A percentile compares a stretch with the other conserved stretches of the same genome.
Conservation (phyloP, 192 early-diverging fungal genomes). For the Diversispora epigaea region DNA sequence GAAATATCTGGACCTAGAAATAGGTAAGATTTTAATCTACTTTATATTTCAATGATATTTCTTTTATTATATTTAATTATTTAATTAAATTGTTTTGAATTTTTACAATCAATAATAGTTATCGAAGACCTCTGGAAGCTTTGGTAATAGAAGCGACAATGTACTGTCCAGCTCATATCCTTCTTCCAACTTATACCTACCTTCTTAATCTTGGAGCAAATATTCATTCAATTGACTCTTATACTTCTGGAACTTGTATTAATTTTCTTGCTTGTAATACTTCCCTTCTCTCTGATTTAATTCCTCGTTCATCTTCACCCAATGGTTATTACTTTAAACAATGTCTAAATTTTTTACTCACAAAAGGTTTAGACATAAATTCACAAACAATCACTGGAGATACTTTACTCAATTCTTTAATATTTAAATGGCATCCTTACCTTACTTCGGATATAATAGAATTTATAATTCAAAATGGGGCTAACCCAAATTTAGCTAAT, state of each 20-base stretch:
- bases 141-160: conserved; percentile 2
- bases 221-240: not conserved
- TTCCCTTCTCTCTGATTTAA: not conserved
- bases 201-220: not conserved
- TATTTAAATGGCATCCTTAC: conserved; percentile 15
- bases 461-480: not conserved
- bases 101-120: not conserved
- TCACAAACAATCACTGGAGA: not conserved
- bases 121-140: conserved; percentile 10
- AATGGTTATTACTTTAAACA: not conserved
- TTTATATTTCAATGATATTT: not conserved
- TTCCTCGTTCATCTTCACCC: not conserved
- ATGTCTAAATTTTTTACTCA: not conserved
- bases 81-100: not conserved
- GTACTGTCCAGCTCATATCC: not conserved
- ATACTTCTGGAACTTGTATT: conserved; percentile 4
- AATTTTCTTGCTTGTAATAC: not conserved
- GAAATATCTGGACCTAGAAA: conserved; percentile 9
- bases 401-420: conserved; percentile 7
- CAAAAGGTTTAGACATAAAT: conserved; percentile 13
- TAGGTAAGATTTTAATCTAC: not conserved
- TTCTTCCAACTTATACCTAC: not conserved
- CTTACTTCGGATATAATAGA: not conserved
- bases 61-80: not conserved
- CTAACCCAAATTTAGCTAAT: conserved; percentile 1